These are phyloP conservation scores for Hyparrhenia diplandra DNA, from an alignment of 176 grass and related monocot genomes.

Conservation along the genomic window DNA sequence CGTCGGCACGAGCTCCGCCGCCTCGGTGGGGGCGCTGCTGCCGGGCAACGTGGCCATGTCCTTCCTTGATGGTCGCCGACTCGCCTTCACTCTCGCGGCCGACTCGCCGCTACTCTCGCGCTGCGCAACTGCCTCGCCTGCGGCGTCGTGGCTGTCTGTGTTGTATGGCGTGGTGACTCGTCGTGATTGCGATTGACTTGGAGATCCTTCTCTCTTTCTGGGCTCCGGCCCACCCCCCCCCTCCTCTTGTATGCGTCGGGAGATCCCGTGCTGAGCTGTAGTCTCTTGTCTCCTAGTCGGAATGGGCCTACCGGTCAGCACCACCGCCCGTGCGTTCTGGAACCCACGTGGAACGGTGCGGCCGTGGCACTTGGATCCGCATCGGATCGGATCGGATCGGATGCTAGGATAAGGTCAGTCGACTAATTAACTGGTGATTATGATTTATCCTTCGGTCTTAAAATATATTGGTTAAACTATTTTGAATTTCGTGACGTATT, in stretches of 20 bases:
- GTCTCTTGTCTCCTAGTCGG: neutral
- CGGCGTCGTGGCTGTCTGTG: slow-evolving; percentile 20
- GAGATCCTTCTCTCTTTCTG: neutral
- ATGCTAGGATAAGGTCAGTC: neutral
- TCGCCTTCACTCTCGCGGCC: neutral
- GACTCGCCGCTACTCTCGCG: neutral
- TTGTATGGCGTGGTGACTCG: slow-evolving; percentile 12
- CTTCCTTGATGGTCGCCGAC: neutral
- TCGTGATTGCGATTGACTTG: slow-evolving; percentile 18
- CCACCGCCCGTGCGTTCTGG: neutral
- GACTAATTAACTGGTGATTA: too few species aligned
- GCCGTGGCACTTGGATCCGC: neutral
- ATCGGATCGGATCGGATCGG: neutral
- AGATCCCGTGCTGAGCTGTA: neutral
- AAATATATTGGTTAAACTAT: too few species aligned
- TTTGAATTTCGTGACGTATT: too few species aligned
- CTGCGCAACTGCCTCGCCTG: neutral
- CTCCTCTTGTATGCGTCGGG: too few species aligned
- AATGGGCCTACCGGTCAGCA: neutral
- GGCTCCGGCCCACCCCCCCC: too few species aligned
- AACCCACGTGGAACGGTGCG: neutral
- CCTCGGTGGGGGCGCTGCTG: neutral
- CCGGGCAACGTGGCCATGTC: slow-evolving; percentile 7
- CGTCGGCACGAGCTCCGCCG: too few species aligned
- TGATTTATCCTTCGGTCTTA: neutral